Evolutionary conservation across 345 rosid species (phyloP).

Genomic region (Linum usitatissimum): DNA sequence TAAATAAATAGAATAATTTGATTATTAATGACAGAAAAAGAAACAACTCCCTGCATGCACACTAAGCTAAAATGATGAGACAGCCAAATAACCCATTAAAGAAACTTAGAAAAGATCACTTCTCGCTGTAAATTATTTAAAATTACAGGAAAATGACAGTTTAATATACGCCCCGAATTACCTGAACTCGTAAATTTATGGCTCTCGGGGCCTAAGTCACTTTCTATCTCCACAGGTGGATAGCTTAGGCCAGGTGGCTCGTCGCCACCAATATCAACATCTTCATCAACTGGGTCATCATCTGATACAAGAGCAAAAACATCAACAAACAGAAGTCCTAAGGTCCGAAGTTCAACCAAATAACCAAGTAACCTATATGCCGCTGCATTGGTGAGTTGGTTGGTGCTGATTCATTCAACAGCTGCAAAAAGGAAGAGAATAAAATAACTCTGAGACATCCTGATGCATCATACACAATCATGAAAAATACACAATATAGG

Average conservation of each 20-base stretch:
- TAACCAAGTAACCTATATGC: constrained; percentile 12
- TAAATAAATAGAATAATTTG: neutral
- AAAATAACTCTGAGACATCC: neutral
- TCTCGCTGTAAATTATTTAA: neutral
- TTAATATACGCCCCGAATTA: constrained; percentile 36
- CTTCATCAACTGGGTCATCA: constrained; percentile 14
- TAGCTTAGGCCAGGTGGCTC: constrained; percentile 18
- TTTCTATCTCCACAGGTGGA: constrained; percentile 17
- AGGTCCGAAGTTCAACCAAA: neutral
- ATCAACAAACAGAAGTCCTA: neutral
- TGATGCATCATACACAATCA: neutral
- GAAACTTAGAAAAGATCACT: neutral
- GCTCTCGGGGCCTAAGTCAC: constrained; percentile 18
- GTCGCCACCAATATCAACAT: constrained; percentile 21
- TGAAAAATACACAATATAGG: neutral
- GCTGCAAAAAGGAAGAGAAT: constrained; percentile 6
- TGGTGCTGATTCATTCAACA: constrained; percentile 14
- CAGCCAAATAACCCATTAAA: neutral
- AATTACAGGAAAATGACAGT: neutral
- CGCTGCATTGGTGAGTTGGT: constrained; percentile 18
- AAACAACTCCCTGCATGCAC: neutral
- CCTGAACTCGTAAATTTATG: constrained; percentile 26
- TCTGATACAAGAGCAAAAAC: constrained; percentile 13
- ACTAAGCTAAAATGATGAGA: no score
- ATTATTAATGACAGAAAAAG: neutral